Base-by-base conservation (phyloP, 2,329 filamentous ascomycete genomes). In the Colletotrichum karsti region DNA sequence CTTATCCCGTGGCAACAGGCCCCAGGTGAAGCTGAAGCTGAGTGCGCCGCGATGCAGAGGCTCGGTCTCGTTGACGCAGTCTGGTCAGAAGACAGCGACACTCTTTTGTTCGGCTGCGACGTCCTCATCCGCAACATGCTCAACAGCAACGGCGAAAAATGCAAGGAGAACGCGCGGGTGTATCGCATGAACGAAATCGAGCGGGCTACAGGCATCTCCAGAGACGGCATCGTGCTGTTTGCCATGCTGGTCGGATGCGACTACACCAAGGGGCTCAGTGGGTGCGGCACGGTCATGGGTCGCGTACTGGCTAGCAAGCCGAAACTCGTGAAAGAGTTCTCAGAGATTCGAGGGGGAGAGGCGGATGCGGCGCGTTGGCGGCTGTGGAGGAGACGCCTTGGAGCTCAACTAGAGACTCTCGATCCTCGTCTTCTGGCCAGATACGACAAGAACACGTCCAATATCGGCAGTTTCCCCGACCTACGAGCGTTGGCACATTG, bases 11-110 rank as follows among this genome's bases (percentile, higher is more conserved):
- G 79, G 48, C 80, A 84, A 59, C 74, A 78, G 42, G 84, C 83
- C 1, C 83, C 81, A 1, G 83, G 79, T 3, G 83, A 86, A 70
- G 82, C 82, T 1, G 83, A 84, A 63, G 82, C 81, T 3, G 83
- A 86, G 70, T 85, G 84, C 63, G 82, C 80, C 1, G 73, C 74
- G n/a, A 72, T 86, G 8, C 81, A 85, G 59, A 67, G 74, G 20
- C 67, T 79, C 2, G 81, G 80, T 0, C 64, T 85, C 10, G 82
- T 86, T 0, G 84, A 86, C 69, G 83, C 82, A 7, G 82, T 85
- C 1, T 85, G 80, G 80, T 81, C 80, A 0, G 81, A 85, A 42
- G 83, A 86, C 60, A 77, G 79, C 1, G 83, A 86, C 46, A 73
- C 75, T 0, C 75, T 86, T 13, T 82, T 86, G 80, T 85, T 85